Conservation (phyloP, 2,329 filamentous ascomycete genomes). For the Fusarium tupiense region DNA sequence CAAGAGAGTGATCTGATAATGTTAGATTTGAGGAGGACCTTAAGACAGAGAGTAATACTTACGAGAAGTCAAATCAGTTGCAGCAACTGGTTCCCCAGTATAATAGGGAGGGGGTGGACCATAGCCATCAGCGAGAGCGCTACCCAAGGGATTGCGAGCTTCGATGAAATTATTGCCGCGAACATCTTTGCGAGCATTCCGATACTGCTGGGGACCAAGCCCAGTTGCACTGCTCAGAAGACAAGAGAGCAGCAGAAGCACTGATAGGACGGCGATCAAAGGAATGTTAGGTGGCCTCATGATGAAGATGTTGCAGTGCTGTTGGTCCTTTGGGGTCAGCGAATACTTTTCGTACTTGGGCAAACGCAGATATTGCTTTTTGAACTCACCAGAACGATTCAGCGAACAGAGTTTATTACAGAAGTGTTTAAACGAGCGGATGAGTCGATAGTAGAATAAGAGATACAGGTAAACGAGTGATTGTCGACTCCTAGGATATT, state of each 20-base stretch:
- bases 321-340: slow-evolving; percentile 1
- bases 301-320: slow-evolving; percentile 27
- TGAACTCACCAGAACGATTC: background rate
- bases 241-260: slow-evolving; percentile 40
- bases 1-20: slow-evolving; percentile 11
- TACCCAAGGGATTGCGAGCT: slow-evolving; percentile 7
- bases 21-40: slow-evolving; percentile 3
- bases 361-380: background rate
- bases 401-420: background rate
- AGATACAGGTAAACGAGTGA: slow-evolving; percentile 23
- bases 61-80: slow-evolving; percentile 15
- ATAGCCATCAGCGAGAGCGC: slow-evolving; percentile 29
- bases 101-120: slow-evolving; percentile 40
- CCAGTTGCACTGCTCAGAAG: slow-evolving; percentile 19
- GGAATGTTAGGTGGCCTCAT: slow-evolving; percentile 51
- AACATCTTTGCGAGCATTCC: background rate
- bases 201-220: slow-evolving; percentile 1
- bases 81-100: slow-evolving; percentile 7
- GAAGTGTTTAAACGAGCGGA: slow-evolving; percentile 9
- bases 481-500: background rate
- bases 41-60: background rate
- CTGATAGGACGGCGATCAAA: slow-evolving; percentile 46
- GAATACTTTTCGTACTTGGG: background rate
- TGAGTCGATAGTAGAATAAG: background rate
- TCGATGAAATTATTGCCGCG: slow-evolving; percentile 16